Base-by-base conservation (phyloP, 352 stramenopile genomes). In the Pythium volutum region DNA sequence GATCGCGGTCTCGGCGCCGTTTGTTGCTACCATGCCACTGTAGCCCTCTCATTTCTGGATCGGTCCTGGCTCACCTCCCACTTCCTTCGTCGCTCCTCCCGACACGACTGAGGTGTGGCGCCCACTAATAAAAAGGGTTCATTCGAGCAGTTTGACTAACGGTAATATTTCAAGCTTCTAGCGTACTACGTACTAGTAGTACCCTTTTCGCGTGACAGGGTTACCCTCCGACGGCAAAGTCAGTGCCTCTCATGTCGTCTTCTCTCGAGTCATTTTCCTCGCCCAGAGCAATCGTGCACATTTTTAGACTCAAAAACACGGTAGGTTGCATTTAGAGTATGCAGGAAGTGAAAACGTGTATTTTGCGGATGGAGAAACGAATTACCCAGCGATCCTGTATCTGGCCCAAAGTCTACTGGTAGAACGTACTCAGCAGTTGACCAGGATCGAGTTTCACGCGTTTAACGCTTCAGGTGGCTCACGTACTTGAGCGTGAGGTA, bases 401-500 rank as follows among this genome's bases (percentile, higher is more conserved):
- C 31, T 11, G 9, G n/a, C 25, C 10, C 10, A 27, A 29, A 43
- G 22, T 5, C 1, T 4, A 2, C 5, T 4, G 16, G 34, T n/a
- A n/a, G n/a, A n/a, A n/a, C n/a, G n/a, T n/a, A n/a, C 33, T 38
- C 33, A 38, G 7, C 33, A 38, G 33, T 38, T 12, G 33, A 22
- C 11, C 36, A 6, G 36, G 4, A 43, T 20, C 36, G 5, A 5
- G 36, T 14, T 16, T 14, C 36, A 43, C 12, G 18, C 31, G 34
- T 29, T 41, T 83, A 88, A 74, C 76, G 71, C 76, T 88, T 88
- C 26, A 88, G 62, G 65, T 88, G 78, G 61, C 76, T 87, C 55
- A 87, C 77, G 66, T 79, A 87, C 70, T 83, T 81, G 60, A 86
- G 67, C 46, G 78, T 88, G 31, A 87, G 48, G 71, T 76, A 87